Base-by-base conservation (phyloP, 2,329 filamentous ascomycete genomes). In the Penicillium hesseltinei region DNA sequence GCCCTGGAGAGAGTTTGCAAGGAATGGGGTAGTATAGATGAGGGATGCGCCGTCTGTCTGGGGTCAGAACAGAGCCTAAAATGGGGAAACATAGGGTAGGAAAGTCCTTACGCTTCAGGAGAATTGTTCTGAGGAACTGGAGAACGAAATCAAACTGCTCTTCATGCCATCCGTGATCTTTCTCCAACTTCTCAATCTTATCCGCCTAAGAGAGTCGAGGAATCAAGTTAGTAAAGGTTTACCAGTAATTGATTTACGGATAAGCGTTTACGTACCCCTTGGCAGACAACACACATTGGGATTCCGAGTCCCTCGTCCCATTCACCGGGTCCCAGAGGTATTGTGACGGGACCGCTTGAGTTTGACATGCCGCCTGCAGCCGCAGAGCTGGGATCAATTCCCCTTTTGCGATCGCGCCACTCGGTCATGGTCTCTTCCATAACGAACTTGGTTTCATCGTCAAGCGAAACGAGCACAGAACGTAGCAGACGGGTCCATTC, bases 71-170 rank as follows among this genome's bases (percentile, higher is more conserved):
- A 17, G 19, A 31, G 23, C 21, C 43, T 8, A 56, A 17, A 64
- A 47, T 35, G n/a, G 27, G 21, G 6, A 23, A 44, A 31, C 4
- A 31, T 10, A 33, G 33, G 31, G 9, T 19, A 27, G 68, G 66
- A 71, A 57, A 71, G 48, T 67, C 27, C 88, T 75, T 77, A 92
- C 92, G 85, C 80, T 92, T 93, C 62, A 99, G 80, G 42, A 99
- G 78, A 39, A 95, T 86, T 0, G 94, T 97, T 64, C 94, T 86
- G 69, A 99, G 79, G 72, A 92, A 96, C 71, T 99, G 94, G 58
- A 97, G 82, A 43, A 99, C 90, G 64, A 94, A 92, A 73, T 99
- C 94, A 69, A 99, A 99, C 67, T 96, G 89, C 64, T 95, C 91
- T 75, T 99, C 94, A 75, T 92, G 93, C 92, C 93, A 99, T 15